phyloP scores from a whole-genome alignment of 31 red algal genomes.

The Endocladia muricata region DNA sequence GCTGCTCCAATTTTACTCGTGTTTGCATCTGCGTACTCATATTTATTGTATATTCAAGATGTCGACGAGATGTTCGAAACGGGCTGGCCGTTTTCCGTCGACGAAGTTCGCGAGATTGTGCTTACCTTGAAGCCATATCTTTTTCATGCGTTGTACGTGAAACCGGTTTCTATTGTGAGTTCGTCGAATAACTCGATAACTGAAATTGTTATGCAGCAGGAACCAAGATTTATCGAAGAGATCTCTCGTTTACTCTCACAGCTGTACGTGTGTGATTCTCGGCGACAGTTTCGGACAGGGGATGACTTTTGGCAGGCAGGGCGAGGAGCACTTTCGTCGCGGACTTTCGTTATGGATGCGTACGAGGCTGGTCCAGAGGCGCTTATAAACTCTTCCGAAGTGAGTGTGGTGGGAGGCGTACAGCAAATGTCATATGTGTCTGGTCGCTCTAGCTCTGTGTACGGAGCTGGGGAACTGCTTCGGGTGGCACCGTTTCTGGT shows the following conservation, averaged over 20 bases:
- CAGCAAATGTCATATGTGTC: not conserved
- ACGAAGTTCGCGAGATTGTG: conserved; percentile 50
- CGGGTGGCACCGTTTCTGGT: conserved; percentile 66
- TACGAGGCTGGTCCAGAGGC: conserved; percentile 49
- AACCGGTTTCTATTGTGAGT: not conserved
- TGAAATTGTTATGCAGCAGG: not conserved
- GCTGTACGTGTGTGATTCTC: conserved; percentile 61
- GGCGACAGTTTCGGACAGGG: conserved; percentile 35
- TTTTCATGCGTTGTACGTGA: conserved; percentile 50
- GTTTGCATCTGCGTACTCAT: conserved; percentile 68
- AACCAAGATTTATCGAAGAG: conserved; percentile 45
- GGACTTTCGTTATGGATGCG: conserved; percentile 55
- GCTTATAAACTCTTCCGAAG: not conserved
- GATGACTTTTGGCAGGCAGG: conserved; percentile 67
- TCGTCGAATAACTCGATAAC: not conserved
- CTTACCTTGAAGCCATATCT: conserved; percentile 64
- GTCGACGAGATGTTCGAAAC: conserved; percentile 73
- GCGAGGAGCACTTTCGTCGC: conserved; percentile 39
- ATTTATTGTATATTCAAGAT: conserved; percentile 74
- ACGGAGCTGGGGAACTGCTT: conserved; percentile 69
- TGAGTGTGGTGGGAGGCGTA: conserved; percentile 15
- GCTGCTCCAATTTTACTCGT: conserved; percentile 46
- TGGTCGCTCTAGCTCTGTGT: conserved; percentile 12
- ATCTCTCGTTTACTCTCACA: conserved; percentile 53
- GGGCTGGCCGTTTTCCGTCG: conserved; percentile 48